Evolutionary conservation across 2,329 filamentous ascomycete species (phyloP), one percentile per base, ranked within the genome.

Genomic region (Fusarium tricinctum): DNA sequence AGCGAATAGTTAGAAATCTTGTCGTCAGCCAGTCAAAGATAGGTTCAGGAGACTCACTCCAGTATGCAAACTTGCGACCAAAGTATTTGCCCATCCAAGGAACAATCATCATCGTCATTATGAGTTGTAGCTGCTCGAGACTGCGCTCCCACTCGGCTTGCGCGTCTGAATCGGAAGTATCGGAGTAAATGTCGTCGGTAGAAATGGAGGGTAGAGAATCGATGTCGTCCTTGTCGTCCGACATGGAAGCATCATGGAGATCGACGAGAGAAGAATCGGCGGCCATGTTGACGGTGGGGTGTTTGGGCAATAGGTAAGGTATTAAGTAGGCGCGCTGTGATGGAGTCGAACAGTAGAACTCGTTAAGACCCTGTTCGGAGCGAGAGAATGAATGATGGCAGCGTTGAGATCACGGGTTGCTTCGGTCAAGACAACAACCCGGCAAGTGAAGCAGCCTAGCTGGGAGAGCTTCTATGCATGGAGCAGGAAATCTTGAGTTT

Each of bases 121-220:
- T 85, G 69, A 98, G 85, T 82, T 99, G 94, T 63, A 99, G 82
- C 81, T 99, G 96, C 80, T 97, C 93, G 67, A 99, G 82, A 74
- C 92, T 97, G 75, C 94, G 92, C 74, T 95, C 91, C 96, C 96
- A 99, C 81, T 99, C 95, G 64, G 88, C 88, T 80, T 99, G 95
- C 12, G 96, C 96, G 77, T 98, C 95, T 39, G 92, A 93, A 63
- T 91, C 84, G 63, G 66, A 69, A 15, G 85, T 84, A 49, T 91
- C 88, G 32, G 82, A 84, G 70, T 83, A 83, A 50, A 82, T 73
- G 35, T 90, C 88, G 50, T 85, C 85, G 68, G 83, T 87, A 19
- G 86, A 85, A 47, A 85, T 82, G 55, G 89, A 91, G 22, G 89
- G 88, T 22, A 91, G 83, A 54, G 88, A 90, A 76, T 89, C 88